A percentile compares a stretch with the other conserved stretches of the same genome.
phyloP scores from a whole-genome alignment of 2,329 filamentous ascomycete species.

The Reticulascus tulasneorum region DNA sequence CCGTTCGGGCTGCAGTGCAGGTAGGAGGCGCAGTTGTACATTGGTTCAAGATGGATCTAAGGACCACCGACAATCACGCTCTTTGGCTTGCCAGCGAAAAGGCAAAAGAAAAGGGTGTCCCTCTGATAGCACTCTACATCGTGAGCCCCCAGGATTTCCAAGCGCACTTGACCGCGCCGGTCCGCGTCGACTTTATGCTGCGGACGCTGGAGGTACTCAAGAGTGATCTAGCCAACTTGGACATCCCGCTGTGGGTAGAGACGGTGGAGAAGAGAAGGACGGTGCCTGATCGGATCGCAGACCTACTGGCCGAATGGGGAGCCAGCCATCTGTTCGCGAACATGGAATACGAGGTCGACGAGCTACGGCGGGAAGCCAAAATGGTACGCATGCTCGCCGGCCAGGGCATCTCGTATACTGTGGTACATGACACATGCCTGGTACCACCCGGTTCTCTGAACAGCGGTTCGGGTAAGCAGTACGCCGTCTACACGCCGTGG shows the following conservation, averaged over 20 bases:
- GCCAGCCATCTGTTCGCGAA: conserved; percentile 76
- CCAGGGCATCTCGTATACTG: conserved; percentile 64
- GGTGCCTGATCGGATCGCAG: conserved; percentile 58
- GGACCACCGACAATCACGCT: conserved; percentile 68
- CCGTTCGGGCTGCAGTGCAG: conserved; percentile 45
- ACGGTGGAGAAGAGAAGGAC: conserved; percentile 62
- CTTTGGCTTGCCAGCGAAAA: conserved; percentile 61
- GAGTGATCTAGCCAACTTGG: conserved; percentile 61
- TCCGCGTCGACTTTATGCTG: conserved; percentile 77
- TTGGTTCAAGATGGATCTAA: conserved; percentile 86
- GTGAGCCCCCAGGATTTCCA: conserved; percentile 80
- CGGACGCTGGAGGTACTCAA: conserved; percentile 64
- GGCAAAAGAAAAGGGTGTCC: conserved; percentile 64
- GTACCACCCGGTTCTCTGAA: conserved; percentile 68
- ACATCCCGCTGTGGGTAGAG: conserved; percentile 76
- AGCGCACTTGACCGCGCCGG: conserved; percentile 70
- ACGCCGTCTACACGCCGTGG: conserved; percentile 83
- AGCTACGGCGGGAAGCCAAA: conserved; percentile 70
- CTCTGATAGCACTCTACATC: conserved; percentile 73
- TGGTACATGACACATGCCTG: conserved; percentile 77
- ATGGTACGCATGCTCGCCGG: conserved; percentile 59
- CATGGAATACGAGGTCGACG: conserved; percentile 89
- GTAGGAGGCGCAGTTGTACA: conserved; percentile 67
- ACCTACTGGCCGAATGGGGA: conserved; percentile 67
- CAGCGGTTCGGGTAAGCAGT: conserved; percentile 70